Conservation (phyloP, 352 stramenopile genomes). For the Pythium volutum region DNA sequence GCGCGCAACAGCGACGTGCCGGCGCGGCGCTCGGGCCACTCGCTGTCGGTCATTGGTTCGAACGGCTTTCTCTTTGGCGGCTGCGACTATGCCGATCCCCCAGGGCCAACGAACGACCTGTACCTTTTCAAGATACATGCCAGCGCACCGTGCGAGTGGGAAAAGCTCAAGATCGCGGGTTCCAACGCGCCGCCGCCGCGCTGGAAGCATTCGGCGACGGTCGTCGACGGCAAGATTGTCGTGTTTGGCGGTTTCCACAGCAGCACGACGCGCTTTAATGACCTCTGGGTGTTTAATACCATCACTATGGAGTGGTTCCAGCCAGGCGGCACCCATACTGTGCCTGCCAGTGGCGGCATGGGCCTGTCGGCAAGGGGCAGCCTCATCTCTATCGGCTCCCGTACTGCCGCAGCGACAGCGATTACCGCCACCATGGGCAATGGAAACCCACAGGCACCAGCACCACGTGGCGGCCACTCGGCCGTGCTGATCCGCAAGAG, state of each 20-base stretch:
- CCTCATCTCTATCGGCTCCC: background rate
- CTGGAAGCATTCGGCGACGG: constrained; percentile 91
- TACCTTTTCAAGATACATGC: constrained; percentile 90
- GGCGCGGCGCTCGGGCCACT: constrained; percentile 90
- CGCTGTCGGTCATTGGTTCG: constrained; percentile 88
- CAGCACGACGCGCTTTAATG: constrained; percentile 88
- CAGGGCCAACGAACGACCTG: constrained; percentile 91
- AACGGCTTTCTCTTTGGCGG: constrained; percentile 93
- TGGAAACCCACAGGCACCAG: constrained; percentile 25
- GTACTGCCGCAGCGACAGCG: background rate
- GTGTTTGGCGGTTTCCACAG: constrained; percentile 95
- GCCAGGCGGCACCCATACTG: constrained; percentile 5
- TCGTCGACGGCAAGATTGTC: constrained; percentile 88
- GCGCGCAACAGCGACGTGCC: constrained; percentile 83
- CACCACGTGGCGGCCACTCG: constrained; percentile 89
- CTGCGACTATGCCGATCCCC: constrained; percentile 83
- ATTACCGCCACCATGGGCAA: background rate
- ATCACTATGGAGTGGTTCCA: constrained; percentile 92
- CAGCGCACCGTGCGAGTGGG: constrained; percentile 69
- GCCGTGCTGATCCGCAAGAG: constrained; percentile 75
- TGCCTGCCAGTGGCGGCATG: constrained; percentile 14
- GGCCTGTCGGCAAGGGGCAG: constrained; percentile 45
- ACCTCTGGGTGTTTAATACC: constrained; percentile 96
- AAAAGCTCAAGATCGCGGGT: constrained; percentile 47
- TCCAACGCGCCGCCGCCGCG: constrained; percentile 41